Evolutionary conservation across 495 filamentous ascomycete genomes (phyloP).

Genomic region (Talaromyces trachyspermus): DNA sequence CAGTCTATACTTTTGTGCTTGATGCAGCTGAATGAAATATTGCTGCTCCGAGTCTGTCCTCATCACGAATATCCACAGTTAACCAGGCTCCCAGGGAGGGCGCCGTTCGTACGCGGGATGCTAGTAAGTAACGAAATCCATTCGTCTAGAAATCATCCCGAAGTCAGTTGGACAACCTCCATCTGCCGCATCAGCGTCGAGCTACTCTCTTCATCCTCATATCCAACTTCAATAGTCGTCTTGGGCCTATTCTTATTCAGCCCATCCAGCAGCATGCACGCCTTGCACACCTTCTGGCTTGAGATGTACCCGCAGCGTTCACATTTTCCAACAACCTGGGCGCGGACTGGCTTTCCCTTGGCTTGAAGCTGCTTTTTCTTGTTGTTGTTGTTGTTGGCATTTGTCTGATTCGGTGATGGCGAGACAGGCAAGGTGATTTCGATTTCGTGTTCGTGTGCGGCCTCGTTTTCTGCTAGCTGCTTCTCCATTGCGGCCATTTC

Average conservation of each 20-base stretch:
- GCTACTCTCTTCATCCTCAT: conserved; percentile 49
- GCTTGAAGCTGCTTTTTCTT: conserved; percentile 15
- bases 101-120: too few relatives aligned
- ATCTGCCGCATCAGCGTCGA: conserved; percentile 48
- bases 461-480: conserved; percentile 61
- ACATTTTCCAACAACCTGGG: conserved; percentile 78
- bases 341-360: conserved; percentile 33
- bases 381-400: conserved; percentile 1
- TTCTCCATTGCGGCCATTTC: conserved; percentile 95
- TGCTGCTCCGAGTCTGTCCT: too few relatives aligned
- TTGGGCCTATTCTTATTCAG: conserved; percentile 86
- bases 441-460: conserved; percentile 56
- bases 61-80: too few relatives aligned
- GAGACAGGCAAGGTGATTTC: conserved; percentile 50
- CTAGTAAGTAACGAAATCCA: too few relatives aligned
- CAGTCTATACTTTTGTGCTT: too few relatives aligned
- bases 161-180: conserved; percentile 44
- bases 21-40: too few relatives aligned
- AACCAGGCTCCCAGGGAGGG: too few relatives aligned
- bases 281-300: conserved; percentile 91
- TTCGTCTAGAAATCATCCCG: too few relatives aligned
- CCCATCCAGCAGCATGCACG: conserved; percentile 82
- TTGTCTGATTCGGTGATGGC: conserved; percentile 1
- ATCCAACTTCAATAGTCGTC: conserved; percentile 53
- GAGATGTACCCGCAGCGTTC: conserved; percentile 90